phyloP scores from a whole-genome alignment of 2,329 filamentous ascomycete genomes.

The Ophiostoma ulmi region DNA sequence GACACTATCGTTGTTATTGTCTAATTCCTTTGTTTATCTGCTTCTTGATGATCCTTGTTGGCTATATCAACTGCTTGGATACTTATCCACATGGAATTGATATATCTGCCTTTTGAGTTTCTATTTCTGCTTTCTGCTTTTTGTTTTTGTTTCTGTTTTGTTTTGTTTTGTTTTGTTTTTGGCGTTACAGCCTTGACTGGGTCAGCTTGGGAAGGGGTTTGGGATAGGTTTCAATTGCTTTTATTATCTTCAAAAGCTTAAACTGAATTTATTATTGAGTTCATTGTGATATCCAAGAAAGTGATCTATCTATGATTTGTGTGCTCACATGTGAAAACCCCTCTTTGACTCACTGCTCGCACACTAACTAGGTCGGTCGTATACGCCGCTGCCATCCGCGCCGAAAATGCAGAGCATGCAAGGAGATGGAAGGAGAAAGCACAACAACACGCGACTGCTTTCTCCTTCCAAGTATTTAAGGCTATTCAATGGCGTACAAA shows the following conservation, averaged over 20 bases:
- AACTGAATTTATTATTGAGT: too few species aligned
- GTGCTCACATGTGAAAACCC: background rate
- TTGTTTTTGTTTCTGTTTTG: background rate
- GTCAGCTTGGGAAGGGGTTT: background rate
- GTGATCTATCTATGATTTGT: background rate
- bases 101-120: background rate
- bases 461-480: too few species aligned
- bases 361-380: background rate
- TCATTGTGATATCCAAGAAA: background rate
- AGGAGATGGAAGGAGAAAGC: background rate
- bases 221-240: background rate
- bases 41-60: background rate
- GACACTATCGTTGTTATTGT: background rate
- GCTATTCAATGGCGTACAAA: background rate
- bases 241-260: background rate
- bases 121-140: background rate
- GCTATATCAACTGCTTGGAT: too few species aligned
- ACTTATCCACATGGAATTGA: background rate
- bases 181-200: background rate
- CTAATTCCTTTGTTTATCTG: background rate
- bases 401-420: background rate
- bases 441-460: too few species aligned
- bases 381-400: background rate
- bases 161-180: too few species aligned
- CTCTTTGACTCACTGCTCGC: background rate